Evolutionary conservation across 78 protist genomes (phyloP), one percentile per base, ranked within the genome.

Genomic region (Salpingoeca rosetta): DNA sequence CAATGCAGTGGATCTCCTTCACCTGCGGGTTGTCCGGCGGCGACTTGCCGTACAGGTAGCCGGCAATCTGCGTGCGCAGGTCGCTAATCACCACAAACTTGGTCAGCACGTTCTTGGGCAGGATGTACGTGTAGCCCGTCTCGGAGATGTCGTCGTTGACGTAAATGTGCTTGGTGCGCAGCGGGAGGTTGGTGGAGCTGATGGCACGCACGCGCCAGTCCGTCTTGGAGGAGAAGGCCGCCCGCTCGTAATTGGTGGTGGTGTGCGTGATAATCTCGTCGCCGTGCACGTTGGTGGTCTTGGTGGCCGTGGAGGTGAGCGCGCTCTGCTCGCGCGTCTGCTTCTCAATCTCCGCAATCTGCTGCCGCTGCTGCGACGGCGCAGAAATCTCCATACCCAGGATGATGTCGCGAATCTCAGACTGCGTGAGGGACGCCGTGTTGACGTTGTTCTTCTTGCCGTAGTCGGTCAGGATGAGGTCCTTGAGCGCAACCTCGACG

Each of bases 361-460:
- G 90, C 83, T 96, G 98, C 36, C 99, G 92, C 93, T 96, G 98
- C 88, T 87, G 88, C 40, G 96, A 90, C 45, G 99, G 99, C 56
- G 99, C 97, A n/a, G 98, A 89, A 37, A 99, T 97, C 86, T 99
- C 99, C 97, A 95, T 94, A 44, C 99, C 99, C 37, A 99, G 94
- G 76, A 99, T 98, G 94, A 99, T 98, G 88, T 98, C 99, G 37
- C 99, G 91, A 79, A 98, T 94, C 87, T 99, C 99, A 2, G 95
- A 85, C 88, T 95, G 98, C 27, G 99, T 99, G 51, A 99, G 94
- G 37, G 99, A 87, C 1, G 94, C 91, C 3, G 93, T 95, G 84
- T 96, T 95, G 84, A 99, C 99, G 91, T 97, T 96, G 90, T 98
- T 96, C 92, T 94, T 96, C 92, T 93, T 94, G 72, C 98, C 99